Evolutionary conservation across 2,329 filamentous ascomycete genomes (phyloP).

Genomic region (Monilinia laxa): DNA sequence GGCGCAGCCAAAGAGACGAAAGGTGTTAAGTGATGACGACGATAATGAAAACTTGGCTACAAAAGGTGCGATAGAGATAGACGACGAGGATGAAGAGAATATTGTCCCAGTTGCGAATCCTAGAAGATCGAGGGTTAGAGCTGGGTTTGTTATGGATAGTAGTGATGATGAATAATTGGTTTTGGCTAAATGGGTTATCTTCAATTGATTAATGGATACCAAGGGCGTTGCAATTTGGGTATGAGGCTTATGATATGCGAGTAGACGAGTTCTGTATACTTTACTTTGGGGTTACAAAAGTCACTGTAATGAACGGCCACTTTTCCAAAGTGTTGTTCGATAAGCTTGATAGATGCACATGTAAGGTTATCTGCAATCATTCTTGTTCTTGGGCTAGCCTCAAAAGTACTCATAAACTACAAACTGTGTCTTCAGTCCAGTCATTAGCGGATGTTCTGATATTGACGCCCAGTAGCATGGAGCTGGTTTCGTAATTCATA

Average conservation of each 20-base stretch:
- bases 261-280: neutral
- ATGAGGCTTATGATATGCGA: neutral
- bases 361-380: neutral
- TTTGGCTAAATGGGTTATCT: neutral
- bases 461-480: no score
- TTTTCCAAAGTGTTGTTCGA: neutral
- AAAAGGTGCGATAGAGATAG: conserved; percentile 28
- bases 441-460: no score
- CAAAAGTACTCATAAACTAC: no score
- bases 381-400: neutral
- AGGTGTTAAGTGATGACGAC: conserved; percentile 39
- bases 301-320: neutral
- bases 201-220: conserved; percentile 18
- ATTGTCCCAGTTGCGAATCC: conserved; percentile 42
- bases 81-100: conserved; percentile 46
- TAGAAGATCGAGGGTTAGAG: conserved; percentile 43
- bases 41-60: conserved; percentile 27
- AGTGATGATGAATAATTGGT: conserved; percentile 48
- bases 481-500: no score
- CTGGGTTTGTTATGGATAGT: conserved; percentile 59
- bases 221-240: conserved; percentile 9
- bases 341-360: neutral
- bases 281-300: neutral
- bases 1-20: conserved; percentile 44
- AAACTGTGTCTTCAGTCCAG: no score